A percentile compares a stretch with the other conserved stretches of the same genome.
phyloP scores from a whole-genome alignment of 75 land plant species.

The Chamaecyparis obtusa region DNA sequence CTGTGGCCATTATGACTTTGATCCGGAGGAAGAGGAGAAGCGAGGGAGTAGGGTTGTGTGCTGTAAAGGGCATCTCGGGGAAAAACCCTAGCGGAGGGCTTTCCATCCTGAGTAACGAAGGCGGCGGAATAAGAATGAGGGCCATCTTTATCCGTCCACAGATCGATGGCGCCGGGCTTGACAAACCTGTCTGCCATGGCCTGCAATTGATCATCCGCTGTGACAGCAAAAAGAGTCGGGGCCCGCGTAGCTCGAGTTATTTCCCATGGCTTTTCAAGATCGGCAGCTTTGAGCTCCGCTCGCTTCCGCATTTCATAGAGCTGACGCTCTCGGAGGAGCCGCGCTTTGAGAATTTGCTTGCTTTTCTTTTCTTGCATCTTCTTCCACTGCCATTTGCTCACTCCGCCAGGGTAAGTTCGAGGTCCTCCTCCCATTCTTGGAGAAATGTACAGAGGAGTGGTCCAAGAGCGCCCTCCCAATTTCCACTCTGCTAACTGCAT shows the following conservation, averaged over 20 bases:
- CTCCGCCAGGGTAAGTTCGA: conserved; percentile 91
- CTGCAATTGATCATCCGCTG: conserved; percentile 63
- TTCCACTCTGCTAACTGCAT: too few species aligned
- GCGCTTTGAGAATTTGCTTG: conserved; percentile 82
- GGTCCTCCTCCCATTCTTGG: conserved; percentile 94
- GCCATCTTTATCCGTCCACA: conserved; percentile 88
- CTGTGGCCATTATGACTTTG: too few species aligned
- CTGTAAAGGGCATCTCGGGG: conserved; percentile 57
- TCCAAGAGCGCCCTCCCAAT: too few species aligned
- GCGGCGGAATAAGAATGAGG: conserved; percentile 27
- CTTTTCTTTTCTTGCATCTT: conserved; percentile 90
- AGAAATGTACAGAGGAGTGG: too few species aligned
- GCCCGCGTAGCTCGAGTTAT: conserved; percentile 22
- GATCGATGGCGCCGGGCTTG: conserved; percentile 62
- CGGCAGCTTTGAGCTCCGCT: conserved; percentile 70
- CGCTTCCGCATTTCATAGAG: conserved; percentile 82
- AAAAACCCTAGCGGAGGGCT: conserved; percentile 50
- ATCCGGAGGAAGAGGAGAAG: not conserved
- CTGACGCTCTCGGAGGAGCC: conserved; percentile 75
- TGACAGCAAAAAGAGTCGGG: conserved; percentile 46
- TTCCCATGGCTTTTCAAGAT: conserved; percentile 90
- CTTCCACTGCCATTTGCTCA: conserved; percentile 97
- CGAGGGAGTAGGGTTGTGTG: conserved; percentile 34
- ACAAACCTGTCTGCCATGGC: conserved; percentile 80
- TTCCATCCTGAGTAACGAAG: conserved; percentile 25